Evolutionary conservation across 257 asterid genomes (phyloP).

Genomic region (Solanum medicagineum): DNA sequence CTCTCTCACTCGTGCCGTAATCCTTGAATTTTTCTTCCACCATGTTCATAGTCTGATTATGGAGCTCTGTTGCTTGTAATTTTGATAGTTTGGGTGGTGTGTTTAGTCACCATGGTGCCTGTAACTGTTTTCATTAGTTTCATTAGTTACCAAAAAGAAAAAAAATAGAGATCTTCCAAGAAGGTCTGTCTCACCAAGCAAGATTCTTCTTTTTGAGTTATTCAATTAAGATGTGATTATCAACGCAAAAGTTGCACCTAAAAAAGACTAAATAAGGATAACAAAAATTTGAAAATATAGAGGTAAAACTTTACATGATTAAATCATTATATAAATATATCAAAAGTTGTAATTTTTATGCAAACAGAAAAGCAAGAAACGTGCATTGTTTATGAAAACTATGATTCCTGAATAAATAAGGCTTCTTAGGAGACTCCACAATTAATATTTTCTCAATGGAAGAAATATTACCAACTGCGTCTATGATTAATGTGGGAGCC

Average conservation of each 20-base stretch:
- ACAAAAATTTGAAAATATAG: neutral
- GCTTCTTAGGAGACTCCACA: constrained; percentile 5
- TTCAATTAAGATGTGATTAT: neutral
- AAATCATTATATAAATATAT: neutral
- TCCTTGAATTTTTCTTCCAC: constrained; percentile 48
- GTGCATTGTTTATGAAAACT: constrained; percentile 21
- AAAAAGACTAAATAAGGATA: neutral
- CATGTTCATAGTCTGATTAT: neutral
- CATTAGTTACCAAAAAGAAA: neutral
- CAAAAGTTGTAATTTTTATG: neutral
- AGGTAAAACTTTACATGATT: neutral
- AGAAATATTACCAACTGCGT: neutral
- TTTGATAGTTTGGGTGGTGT: neutral
- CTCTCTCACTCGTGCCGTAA: constrained; percentile 37
- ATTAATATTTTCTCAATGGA: neutral
- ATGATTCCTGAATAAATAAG: constrained; percentile 6
- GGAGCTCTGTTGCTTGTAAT: neutral
- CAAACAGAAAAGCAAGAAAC: neutral
- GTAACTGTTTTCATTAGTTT: neutral
- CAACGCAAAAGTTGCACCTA: neutral
- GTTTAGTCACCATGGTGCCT: neutral
- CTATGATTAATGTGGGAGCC: neutral
- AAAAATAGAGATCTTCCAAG: neutral
- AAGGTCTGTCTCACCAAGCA: neutral
- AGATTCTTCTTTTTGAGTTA: neutral